phyloP scores from a whole-genome alignment of 768 basidiomycete species.

The Mycena metata region DNA sequence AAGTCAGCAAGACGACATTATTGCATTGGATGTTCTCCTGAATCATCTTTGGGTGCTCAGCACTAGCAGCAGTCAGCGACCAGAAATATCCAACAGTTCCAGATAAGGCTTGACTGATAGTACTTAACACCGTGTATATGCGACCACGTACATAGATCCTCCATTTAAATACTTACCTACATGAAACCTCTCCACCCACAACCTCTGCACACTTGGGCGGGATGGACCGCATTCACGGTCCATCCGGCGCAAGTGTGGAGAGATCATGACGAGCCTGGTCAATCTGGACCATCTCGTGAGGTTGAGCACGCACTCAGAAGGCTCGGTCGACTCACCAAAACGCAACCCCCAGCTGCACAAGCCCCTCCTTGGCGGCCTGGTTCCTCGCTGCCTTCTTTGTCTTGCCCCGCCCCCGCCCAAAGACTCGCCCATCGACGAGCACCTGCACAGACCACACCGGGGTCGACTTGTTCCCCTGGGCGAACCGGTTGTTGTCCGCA shows the following conservation, averaged over 20 bases:
- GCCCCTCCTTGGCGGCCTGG: slow-evolving; percentile 83
- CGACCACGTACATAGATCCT: too few relatives aligned
- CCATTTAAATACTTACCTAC: too few relatives aligned
- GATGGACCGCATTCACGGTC: slow-evolving; percentile 40
- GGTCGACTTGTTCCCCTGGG: slow-evolving; percentile 65
- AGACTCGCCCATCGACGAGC: slow-evolving; percentile 69
- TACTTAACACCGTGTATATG: too few relatives aligned
- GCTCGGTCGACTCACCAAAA: slow-evolving; percentile 58
- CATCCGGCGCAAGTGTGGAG: slow-evolving; percentile 73
- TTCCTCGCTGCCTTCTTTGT: slow-evolving; percentile 87
- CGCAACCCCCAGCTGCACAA: slow-evolving; percentile 68
- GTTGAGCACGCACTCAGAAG: not conserved
- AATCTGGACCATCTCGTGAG: slow-evolving; percentile 5
- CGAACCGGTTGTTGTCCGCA: slow-evolving; percentile 27
- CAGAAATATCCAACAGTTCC: too few relatives aligned
- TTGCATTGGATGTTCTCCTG: too few relatives aligned
- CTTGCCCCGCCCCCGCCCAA: slow-evolving; percentile 74
- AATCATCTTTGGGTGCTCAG: too few relatives aligned
- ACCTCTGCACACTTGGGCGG: slow-evolving; percentile 76
- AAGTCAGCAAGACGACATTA: too few relatives aligned
- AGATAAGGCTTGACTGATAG: too few relatives aligned
- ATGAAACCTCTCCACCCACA: slow-evolving; percentile 56
- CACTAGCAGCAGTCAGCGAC: too few relatives aligned
- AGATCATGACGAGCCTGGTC: slow-evolving; percentile 62
- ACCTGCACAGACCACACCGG: slow-evolving; percentile 82